Evolutionary conservation across 2,329 filamentous ascomycete species (phyloP), one percentile per base, ranked within the genome.

Genomic region (Aspergillus pseudoglaucus): DNA sequence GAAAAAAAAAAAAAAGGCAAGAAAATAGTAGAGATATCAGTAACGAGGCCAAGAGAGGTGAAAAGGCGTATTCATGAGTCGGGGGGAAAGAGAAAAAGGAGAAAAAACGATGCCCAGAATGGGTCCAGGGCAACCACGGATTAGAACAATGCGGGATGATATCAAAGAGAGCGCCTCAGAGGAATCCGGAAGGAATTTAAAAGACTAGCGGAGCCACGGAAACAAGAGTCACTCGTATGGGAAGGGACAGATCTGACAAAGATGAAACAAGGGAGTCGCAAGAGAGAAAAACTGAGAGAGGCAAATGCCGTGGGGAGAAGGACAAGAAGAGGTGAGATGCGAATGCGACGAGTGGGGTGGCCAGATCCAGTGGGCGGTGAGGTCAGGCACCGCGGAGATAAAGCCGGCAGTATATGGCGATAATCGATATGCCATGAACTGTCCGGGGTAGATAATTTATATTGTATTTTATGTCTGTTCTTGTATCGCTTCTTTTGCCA

Each of bases 31-130:
- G 18, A 20, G 45, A 40, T 22, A 12, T 17, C 15, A 38, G 37
- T 12, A 46, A 20, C 4, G 15, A 38, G 35, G 35, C 17, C 33
- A 8, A 39, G 37, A 20, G n/a, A 18, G 10, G 37, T 47, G 44
- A 47, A 48, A 51, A 53, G 48, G 52, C 47, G 53, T 51, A 51
- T 46, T 52, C 52, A 56, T 56, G 55, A 58, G 10, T 10, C 9
- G 25, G 25, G 41, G 47, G 44, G 25, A 49, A 20, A 43, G 32
- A 32, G 33, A 38, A 33, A 23, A 45, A 17, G 43, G 20, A 17
- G 32, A 32, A 38, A 38, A 27, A 38, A 23, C 32, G 15, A 32
- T 30, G 25, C 25, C 10, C 22, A 14, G 10, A 41, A 23, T 25
- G 37, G 44, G 37, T 41, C 23, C 27, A n/a, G 22, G 15, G 23